phyloP scores from a whole-genome alignment of 441 rosid species.

The Arabidopsis lyrata region DNA sequence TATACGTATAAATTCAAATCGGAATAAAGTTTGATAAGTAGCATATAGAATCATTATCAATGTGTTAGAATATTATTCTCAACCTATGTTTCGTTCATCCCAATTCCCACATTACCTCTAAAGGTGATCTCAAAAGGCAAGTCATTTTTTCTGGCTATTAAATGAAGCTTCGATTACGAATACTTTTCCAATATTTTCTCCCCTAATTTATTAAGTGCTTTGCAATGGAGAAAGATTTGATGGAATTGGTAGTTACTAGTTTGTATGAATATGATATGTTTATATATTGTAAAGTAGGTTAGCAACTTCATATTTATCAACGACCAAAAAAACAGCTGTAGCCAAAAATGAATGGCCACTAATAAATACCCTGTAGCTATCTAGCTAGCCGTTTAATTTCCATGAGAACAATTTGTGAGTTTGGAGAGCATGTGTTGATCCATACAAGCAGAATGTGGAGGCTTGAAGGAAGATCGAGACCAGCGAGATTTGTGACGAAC shows the following conservation, averaged over 20 bases:
- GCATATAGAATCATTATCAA: not conserved
- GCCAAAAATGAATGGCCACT: not conserved
- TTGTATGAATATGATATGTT: constrained; percentile 4
- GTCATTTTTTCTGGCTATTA: constrained; percentile 46
- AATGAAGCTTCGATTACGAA: constrained; percentile 5
- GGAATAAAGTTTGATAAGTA: constrained; percentile 6
- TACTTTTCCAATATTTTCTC: not conserved
- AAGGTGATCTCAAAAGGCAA: constrained; percentile 41
- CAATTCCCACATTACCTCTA: constrained; percentile 20
- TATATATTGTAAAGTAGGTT: constrained; percentile 25
- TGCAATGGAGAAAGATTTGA: constrained; percentile 17
- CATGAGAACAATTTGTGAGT: not conserved
- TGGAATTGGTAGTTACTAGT: not conserved
- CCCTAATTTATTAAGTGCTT: not conserved
- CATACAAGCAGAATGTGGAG: not conserved
- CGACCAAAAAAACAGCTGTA: not conserved
- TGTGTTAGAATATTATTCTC: constrained; percentile 14
- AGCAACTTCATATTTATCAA: constrained; percentile 20
- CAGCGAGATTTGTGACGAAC: not conserved
- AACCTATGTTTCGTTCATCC: constrained; percentile 23
- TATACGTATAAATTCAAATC: not conserved
- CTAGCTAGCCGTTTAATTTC: not conserved
- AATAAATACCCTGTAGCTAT: not conserved
- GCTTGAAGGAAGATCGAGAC: not conserved
- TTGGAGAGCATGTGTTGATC: not conserved